phyloP scores from a whole-genome alignment of 2,329 filamentous ascomycete genomes.

The Akanthomyces uredinophilus region DNA sequence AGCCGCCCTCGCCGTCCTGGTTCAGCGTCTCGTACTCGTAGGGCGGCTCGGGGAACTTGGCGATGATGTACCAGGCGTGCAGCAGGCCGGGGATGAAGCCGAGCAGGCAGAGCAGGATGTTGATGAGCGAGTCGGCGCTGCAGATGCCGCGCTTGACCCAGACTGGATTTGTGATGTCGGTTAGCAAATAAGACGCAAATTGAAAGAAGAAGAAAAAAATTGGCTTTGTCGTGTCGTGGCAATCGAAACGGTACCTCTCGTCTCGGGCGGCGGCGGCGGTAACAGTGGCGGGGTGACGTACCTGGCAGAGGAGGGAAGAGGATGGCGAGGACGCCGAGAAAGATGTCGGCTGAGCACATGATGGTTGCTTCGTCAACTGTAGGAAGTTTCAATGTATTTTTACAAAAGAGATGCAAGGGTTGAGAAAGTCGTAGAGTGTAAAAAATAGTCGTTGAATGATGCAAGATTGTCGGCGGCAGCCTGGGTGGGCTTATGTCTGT shows the following conservation, averaged over 20 bases:
- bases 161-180: constrained; percentile 40
- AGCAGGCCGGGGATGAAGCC: constrained; percentile 81
- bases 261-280: background rate
- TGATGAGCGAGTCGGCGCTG: constrained; percentile 87
- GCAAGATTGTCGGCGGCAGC: background rate
- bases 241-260: background rate
- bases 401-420: background rate
- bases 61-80: constrained; percentile 97
- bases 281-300: constrained; percentile 34
- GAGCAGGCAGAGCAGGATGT: constrained; percentile 80
- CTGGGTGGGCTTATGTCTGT: constrained; percentile 19
- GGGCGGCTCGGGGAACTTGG: constrained; percentile 73
- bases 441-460: background rate
- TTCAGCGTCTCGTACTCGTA: constrained; percentile 64
- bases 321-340: constrained; percentile 59
- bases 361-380: constrained; percentile 10
- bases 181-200: background rate
- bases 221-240: background rate
- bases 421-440: too few relatives aligned
- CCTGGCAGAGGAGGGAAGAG: constrained; percentile 62
- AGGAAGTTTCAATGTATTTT: background rate
- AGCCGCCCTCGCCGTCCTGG: constrained; percentile 45
- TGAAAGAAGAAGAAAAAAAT: background rate
- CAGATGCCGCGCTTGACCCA: constrained; percentile 97
- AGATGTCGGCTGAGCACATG: constrained; percentile 58